Conservation (phyloP, 257 asterid species). For the Solanum bulbocastanum region DNA sequence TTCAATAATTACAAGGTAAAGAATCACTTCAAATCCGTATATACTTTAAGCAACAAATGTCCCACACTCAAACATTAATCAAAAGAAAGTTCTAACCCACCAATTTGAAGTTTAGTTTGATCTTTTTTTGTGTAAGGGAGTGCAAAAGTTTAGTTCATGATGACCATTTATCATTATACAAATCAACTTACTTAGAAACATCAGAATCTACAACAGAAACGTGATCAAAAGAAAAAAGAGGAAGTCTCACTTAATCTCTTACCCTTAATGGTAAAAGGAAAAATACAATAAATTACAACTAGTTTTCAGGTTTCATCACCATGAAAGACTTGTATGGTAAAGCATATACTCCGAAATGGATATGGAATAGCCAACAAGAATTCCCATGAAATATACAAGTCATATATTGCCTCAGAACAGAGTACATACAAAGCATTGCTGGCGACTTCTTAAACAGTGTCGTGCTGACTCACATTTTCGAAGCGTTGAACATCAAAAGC, state of each 20-base stretch:
- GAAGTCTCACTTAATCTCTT: neutral
- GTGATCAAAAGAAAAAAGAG: neutral
- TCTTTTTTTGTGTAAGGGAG: neutral
- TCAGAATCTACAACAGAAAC: neutral
- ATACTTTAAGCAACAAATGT: neutral
- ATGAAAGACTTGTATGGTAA: neutral
- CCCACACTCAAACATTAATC: neutral
- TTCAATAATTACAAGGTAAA: neutral
- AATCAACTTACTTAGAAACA: neutral
- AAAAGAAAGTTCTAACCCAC: neutral
- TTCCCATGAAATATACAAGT: constrained; percentile 52
- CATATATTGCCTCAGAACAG: constrained; percentile 28
- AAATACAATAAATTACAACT: neutral
- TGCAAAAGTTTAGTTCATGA: neutral
- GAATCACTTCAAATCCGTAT: neutral
- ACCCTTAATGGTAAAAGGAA: neutral
- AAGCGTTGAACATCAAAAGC: constrained; percentile 21
- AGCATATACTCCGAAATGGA: neutral
- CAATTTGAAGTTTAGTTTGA: neutral
- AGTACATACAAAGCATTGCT: constrained; percentile 42
- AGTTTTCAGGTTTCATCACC: neutral
- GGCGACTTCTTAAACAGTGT: constrained; percentile 40
- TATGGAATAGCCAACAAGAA: constrained; percentile 34
- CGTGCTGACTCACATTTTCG: constrained; percentile 29
- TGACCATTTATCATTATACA: neutral